Evolutionary conservation across 106 monocot species (phyloP), one percentile per base, ranked within the genome.

Genomic region (Ottelia alismoides): DNA sequence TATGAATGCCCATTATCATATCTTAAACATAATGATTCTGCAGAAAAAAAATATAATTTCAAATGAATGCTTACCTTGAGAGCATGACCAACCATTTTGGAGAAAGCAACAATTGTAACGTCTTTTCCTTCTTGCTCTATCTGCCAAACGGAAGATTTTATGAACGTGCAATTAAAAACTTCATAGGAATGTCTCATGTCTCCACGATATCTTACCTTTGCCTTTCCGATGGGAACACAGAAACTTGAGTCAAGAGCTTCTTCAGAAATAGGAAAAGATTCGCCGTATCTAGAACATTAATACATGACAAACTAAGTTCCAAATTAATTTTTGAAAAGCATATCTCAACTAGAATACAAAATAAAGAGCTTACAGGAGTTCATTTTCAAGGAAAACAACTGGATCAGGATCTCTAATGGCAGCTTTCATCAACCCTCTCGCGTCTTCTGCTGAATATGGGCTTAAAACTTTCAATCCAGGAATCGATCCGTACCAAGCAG

Each of bases 351-450:
- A n/a, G n/a, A n/a, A n/a, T n/a, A n/a, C n/a, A n/a, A n/a, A n/a
- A n/a, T n/a, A n/a, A n/a, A n/a, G n/a, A n/a, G n/a, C n/a, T 43
- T 78, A 85, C 91, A 92, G 48, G 58, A 85, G 53, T 60, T 92
- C 85, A 60, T 85, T 92, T 65, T 85, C 91, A 51, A 85, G 85
- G 58, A 92, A 85, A 64, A 92, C 78, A 67, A 92, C 91, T 31
- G 81, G 85, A 65, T 92, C 91, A 22, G 85, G 91, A 46, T 92
- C 91, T 53, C 81, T 69, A n/a, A 92, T 92, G 24, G 85, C 91
- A 52, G 91, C 81, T 81, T 85, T 92, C 27, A 92, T 61, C 64
- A 85, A 67, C 53, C 91, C 91, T 45, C 91, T 74, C 17, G 91
- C 85, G 73, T 92, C 91, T 65, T 92, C 91, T 18, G 85, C 60